phyloP scores from a whole-genome alignment of 345 rosid species.

The Citrus medica region DNA sequence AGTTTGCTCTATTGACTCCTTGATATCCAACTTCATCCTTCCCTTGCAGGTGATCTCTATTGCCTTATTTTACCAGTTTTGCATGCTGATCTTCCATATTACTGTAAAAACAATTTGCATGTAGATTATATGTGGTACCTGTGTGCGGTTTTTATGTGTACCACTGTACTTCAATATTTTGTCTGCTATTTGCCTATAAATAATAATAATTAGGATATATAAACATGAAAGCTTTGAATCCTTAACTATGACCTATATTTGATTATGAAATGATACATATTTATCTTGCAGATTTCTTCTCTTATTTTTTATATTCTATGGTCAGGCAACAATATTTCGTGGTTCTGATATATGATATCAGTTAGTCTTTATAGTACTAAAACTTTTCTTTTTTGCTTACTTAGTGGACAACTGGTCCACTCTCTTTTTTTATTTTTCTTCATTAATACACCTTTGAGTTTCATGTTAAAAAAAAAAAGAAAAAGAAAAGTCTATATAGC shows the following conservation, averaged over 20 bases:
- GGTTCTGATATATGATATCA: background rate
- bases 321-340: background rate
- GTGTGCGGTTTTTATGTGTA: background rate
- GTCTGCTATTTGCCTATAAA: background rate
- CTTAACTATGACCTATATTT: background rate
- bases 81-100: background rate
- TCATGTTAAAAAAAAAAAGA: no score
- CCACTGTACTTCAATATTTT: background rate
- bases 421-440: no score
- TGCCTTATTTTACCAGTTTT: slow-evolving; percentile 5
- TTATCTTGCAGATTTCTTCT: slow-evolving; percentile 1
- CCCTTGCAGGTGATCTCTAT: slow-evolving; percentile 72
- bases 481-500: no score
- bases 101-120: background rate
- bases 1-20: slow-evolving; percentile 85
- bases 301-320: background rate
- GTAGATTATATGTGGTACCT: background rate
- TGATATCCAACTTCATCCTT: slow-evolving; percentile 93
- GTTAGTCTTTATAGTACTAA: background rate
- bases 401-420: no score
- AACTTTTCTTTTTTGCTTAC: no score
- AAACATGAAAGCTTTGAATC: background rate
- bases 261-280: background rate
- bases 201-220: background rate
- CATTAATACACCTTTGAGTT: no score